These are phyloP conservation scores for Dipteronia dyeriana DNA, from an alignment of 345 rosid genomes.

Conservation along the genomic window DNA sequence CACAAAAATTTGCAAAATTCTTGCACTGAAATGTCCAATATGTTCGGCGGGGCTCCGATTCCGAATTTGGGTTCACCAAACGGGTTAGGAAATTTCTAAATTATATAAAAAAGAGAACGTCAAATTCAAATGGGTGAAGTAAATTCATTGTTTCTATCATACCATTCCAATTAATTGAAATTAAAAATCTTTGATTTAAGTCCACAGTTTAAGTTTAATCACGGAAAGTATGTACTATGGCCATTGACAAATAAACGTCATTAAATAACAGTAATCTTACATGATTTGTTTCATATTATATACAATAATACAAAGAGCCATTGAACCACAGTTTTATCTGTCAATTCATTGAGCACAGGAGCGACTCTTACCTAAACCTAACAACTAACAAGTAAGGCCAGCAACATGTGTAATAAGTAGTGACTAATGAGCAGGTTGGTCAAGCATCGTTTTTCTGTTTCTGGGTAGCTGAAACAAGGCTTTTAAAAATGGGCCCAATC, in stretches of 20 bases:
- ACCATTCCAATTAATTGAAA: not conserved
- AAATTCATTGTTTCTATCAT: not conserved
- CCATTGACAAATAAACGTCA: not conserved
- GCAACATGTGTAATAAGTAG: not conserved
- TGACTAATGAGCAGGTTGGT: not conserved
- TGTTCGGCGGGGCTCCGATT: too few species aligned
- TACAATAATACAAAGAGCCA: not conserved
- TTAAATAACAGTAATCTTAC: not conserved
- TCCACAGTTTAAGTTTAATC: not conserved
- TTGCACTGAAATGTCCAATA: too few species aligned
- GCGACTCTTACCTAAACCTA: not conserved
- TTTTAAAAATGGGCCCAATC: slow-evolving; percentile 6
- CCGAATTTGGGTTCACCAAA: too few species aligned
- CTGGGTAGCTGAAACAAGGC: not conserved
- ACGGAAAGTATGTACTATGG: not conserved
- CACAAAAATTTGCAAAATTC: too few species aligned
- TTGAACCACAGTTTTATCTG: not conserved
- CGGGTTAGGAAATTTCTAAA: too few species aligned
- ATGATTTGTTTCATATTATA: not conserved
- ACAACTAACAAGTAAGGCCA: not conserved
- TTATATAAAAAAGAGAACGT: too few species aligned
- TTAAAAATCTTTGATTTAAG: not conserved
- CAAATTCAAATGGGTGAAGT: not conserved
- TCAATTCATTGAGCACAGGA: not conserved
- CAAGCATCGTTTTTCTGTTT: not conserved